Evolutionary conservation across 1,139 yeast species (phyloP).

Genomic region (Eremothecium sinecaudum): DNA sequence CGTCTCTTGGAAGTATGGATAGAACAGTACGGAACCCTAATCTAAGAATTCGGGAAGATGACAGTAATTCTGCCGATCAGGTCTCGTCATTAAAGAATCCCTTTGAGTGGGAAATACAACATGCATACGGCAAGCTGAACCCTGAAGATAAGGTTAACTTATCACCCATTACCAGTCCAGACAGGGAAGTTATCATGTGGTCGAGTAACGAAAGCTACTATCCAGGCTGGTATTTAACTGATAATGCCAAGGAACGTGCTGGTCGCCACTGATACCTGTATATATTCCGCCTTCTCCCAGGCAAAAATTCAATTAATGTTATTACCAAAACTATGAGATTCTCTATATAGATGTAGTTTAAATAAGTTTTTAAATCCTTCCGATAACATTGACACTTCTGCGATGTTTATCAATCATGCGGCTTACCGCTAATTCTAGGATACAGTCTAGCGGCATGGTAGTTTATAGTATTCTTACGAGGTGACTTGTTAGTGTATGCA

Average conservation of each 20-base stretch:
- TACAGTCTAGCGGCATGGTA: slow-evolving; percentile 78
- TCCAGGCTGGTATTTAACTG: slow-evolving; percentile 31
- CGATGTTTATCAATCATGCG: slow-evolving; percentile 44
- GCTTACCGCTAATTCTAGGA: slow-evolving; percentile 67
- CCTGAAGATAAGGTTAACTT: slow-evolving; percentile 7
- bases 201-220: slow-evolving; percentile 12
- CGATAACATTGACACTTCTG: no score
- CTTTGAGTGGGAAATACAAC: slow-evolving; percentile 25
- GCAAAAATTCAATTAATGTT: no score
- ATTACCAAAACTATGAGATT: no score
- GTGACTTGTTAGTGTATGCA: slow-evolving; percentile 20
- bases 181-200: slow-evolving; percentile 8
- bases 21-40: slow-evolving; percentile 29
- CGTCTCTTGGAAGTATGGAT: slow-evolving; percentile 27
- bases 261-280: slow-evolving; percentile 14
- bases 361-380: no score
- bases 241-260: slow-evolving; percentile 27
- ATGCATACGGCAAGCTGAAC: slow-evolving; percentile 12
- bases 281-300: no score
- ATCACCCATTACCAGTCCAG: slow-evolving; percentile 10
- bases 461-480: slow-evolving; percentile 41
- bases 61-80: not conserved
- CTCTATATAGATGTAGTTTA: no score
- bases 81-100: slow-evolving; percentile 6
- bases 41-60: slow-evolving; percentile 8